Evolutionary conservation across 202 grass and related monocot genomes (phyloP).

Genomic region (Setaria italica): DNA sequence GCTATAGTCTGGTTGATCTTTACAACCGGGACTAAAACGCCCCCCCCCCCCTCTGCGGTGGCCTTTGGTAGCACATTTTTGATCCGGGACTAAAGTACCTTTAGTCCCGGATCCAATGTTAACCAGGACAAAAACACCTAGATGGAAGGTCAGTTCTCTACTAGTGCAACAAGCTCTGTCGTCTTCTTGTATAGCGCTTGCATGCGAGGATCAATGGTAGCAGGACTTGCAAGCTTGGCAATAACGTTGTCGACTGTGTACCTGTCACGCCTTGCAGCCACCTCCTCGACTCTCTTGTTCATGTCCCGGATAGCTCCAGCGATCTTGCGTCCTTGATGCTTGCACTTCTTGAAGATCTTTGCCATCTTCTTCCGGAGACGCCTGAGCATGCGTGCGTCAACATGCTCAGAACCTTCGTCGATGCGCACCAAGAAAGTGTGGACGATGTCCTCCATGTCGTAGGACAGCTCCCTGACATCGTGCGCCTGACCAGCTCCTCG

Average conservation of each 20-base stretch:
- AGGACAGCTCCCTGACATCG: not conserved
- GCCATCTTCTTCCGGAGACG: not conserved
- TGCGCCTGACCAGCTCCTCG: not conserved
- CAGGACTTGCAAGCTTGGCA: not conserved
- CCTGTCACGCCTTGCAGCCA: not conserved
- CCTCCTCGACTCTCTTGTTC: not conserved
- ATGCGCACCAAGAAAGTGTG: not conserved
- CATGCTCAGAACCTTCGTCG: not conserved
- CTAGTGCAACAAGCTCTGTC: not conserved
- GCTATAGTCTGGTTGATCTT: too few species aligned
- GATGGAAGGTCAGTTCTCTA: too few species aligned
- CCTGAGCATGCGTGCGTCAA: not conserved
- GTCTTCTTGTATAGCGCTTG: not conserved
- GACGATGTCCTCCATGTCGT: slow-evolving; percentile 13
- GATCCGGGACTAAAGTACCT: too few species aligned
- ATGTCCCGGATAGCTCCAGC: not conserved
- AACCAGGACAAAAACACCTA: too few species aligned
- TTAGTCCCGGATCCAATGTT: too few species aligned
- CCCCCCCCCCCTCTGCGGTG: too few species aligned
- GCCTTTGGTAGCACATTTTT: too few species aligned
- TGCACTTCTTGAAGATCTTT: not conserved
- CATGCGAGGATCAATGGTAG: not conserved
- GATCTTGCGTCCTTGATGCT: not conserved
- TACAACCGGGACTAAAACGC: too few species aligned
- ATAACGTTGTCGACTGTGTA: not conserved